Conservation (phyloP, 768 basidiomycete species). For the Mycena vitilis region DNA sequence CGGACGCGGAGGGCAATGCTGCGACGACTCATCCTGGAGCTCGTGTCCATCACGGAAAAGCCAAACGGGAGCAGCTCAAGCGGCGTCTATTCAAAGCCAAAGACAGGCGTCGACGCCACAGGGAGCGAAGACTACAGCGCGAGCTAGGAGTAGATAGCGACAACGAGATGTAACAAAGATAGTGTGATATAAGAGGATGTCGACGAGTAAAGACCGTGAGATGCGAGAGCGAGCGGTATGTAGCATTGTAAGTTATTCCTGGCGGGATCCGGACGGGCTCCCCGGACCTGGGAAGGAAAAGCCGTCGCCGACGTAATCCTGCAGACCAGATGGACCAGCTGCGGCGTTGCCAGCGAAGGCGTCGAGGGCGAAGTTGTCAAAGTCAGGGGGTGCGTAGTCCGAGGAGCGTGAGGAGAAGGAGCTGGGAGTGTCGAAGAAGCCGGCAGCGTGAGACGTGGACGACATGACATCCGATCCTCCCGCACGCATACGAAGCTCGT, state of each 20-base stretch:
- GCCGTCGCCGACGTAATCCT: too few relatives aligned
- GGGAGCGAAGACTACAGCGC: slow-evolving; percentile 35
- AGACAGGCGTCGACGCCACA: slow-evolving; percentile 24
- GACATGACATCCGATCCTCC: background rate
- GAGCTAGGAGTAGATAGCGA: too few relatives aligned
- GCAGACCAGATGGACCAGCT: background rate
- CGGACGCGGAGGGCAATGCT: background rate
- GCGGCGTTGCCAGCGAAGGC: background rate
- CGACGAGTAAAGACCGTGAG: too few relatives aligned
- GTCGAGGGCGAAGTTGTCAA: background rate
- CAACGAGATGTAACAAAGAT: too few relatives aligned
- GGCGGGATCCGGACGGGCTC: too few relatives aligned
- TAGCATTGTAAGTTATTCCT: too few relatives aligned
- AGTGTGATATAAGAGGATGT: too few relatives aligned
- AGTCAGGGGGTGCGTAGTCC: background rate
- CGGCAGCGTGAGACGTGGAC: background rate
- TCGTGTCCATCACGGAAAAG: background rate
- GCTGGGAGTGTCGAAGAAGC: too few relatives aligned
- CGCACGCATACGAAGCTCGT: background rate
- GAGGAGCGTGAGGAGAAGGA: background rate
- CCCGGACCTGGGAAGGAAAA: too few relatives aligned
- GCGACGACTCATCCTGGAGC: too few relatives aligned
- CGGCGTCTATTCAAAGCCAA: background rate
- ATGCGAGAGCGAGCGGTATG: too few relatives aligned
- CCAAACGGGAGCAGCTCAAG: background rate